Evolutionary conservation across 192 early-diverging fungal genomes (phyloP), one percentile per base, ranked within the genome.

Genomic region (Coemansia sp.): DNA sequence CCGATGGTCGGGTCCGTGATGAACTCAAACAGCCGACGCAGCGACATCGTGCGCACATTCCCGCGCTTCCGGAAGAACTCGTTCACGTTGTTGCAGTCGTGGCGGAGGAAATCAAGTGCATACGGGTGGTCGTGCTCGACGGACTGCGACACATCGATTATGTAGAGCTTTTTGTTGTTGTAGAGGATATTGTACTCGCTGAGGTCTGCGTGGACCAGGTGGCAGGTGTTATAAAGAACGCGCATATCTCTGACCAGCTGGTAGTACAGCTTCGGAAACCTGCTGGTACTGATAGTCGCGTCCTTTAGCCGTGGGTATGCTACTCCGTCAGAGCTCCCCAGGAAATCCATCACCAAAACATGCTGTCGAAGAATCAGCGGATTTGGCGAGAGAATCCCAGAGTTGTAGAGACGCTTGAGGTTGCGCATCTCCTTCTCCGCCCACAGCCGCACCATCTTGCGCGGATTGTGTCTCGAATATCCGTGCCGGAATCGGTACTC

Each of bases 361-460:
- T 99, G 95, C 90, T 95, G 90, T 23, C 92, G 83, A 43, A 99
- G 82, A 0, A 93, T 72, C 39, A 97, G 50, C 16, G 95, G 92
- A 64, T 96, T 92, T 2, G 97, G 97, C 65, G 92, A 95, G 11
- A 92, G 92, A 21, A 99, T 92, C 5, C 92, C 93, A 1, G 93
- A 91, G 10, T 79, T 85, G 56, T 91, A 86, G 45, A 99, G 73
- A 59, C 97, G 90, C 71, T 95, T 96, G 79, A 99, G 83, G 70
- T 99, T 99, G 64, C 97, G 87, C 95, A 99, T 96, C 76, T 99
- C 95, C 83, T 99, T 99, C 72, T 99, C 97, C 0, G 97, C 97
- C 97, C 97, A 99, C 43, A 95, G 76, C 76, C 94, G 92, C 63
- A 99, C 95, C 97, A 99, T 99, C 84, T 99, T 99, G 64, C 95